Percentiles rank a stretch among this genome's conserved stretches.
These are phyloP conservation scores for Nicotiana attenuata DNA, from an alignment of 257 asterid species.

Conservation along the genomic window DNA sequence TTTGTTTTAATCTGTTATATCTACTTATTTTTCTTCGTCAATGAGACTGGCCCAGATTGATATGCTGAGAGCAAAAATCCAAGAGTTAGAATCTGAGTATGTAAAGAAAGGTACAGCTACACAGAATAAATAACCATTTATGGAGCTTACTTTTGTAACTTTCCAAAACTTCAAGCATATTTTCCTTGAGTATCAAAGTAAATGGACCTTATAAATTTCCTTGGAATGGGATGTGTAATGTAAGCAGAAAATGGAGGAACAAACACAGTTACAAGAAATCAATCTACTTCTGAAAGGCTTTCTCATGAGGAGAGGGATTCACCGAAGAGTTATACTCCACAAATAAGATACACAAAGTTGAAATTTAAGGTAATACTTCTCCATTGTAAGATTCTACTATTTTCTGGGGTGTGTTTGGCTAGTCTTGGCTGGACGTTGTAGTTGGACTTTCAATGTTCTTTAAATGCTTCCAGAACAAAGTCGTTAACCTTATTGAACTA, in stretches of 20 bases:
- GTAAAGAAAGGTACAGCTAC: slow-evolving; percentile 39
- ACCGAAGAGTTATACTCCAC: slow-evolving; percentile 64
- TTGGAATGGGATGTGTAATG: slow-evolving; percentile 12
- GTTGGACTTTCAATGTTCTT: neutral
- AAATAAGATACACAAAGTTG: slow-evolving; percentile 70
- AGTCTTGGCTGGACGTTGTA: neutral
- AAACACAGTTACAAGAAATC: slow-evolving; percentile 20
- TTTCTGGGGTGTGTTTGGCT: neutral
- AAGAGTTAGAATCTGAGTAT: slow-evolving; percentile 41
- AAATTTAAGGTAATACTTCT: slow-evolving; percentile 62
- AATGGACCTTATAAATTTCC: neutral
- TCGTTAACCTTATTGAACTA: neutral
- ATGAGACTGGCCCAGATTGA: slow-evolving; percentile 47
- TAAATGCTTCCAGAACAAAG: neutral
- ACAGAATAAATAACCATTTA: neutral
- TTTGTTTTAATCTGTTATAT: slow-evolving; percentile 16
- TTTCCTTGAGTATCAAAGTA: neutral
- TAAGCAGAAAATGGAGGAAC: slow-evolving; percentile 39
- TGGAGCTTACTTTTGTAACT: slow-evolving; percentile 15
- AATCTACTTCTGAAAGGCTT: slow-evolving; percentile 31
- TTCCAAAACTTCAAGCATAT: neutral
- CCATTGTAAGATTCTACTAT: slow-evolving; percentile 4
- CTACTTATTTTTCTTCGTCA: slow-evolving; percentile 10
- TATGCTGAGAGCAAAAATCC: slow-evolving; percentile 51
- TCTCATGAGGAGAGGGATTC: slow-evolving; percentile 35